phyloP scores from a whole-genome alignment of 345 rosid species.

The Murraya koenigii region DNA sequence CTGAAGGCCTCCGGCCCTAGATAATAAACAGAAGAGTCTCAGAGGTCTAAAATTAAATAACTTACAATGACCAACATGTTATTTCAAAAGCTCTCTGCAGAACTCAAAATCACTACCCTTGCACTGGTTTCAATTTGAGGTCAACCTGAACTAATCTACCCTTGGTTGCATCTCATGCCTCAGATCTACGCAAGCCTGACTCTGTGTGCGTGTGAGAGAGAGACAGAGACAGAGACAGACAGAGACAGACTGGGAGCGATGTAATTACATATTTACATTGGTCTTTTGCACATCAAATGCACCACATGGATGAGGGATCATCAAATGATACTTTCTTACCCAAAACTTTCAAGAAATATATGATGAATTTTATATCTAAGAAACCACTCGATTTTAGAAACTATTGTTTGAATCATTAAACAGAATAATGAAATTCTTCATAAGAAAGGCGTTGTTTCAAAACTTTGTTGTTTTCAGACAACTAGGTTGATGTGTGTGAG shows the following conservation, averaged over 20 bases:
- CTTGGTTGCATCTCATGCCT: background rate
- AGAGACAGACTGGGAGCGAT: background rate
- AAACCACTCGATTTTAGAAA: background rate
- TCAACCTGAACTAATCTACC: background rate
- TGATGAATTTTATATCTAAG: background rate
- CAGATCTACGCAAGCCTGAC: background rate
- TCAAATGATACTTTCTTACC: background rate
- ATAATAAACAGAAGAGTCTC: slow-evolving; percentile 10
- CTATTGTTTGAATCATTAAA: background rate
- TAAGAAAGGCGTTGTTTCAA: too few species aligned
- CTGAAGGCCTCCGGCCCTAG: slow-evolving; percentile 94
- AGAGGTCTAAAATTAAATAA: background rate
- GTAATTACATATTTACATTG: background rate
- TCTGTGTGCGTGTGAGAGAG: too few species aligned
- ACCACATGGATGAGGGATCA: background rate
- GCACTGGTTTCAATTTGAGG: background rate
- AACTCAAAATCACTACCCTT: background rate
- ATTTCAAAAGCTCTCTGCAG: background rate
- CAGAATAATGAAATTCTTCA: too few species aligned
- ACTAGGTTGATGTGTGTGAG: too few species aligned
- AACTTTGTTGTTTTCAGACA: too few species aligned
- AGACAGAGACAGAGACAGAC: too few species aligned
- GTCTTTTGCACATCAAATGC: background rate
- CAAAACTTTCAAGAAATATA: background rate
- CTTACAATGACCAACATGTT: background rate